Base-by-base conservation (phyloP, 345 rosid species). In the Camelina hispida region DNA sequence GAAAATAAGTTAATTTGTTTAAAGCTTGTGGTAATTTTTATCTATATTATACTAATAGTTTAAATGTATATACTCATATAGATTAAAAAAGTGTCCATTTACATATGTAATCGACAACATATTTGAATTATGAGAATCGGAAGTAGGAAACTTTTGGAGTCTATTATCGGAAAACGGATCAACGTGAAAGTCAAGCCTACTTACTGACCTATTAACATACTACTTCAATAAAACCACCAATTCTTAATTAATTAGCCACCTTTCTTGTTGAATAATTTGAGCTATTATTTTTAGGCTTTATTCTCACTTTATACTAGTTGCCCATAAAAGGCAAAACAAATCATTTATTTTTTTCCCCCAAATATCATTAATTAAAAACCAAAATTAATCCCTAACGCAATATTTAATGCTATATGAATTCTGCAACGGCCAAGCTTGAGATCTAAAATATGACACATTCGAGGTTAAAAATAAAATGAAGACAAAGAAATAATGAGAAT, bases 121-220 rank as follows among this genome's bases (percentile, higher is more conserved):
- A 68, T 75, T 61, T 59, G 63, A 68, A 75, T 42, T 11, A 44
- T 68, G 15, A 40, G 15, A 34, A 4, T 68, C 20, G 79, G 62
- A 60, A 59, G 35, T 53, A 50, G 25, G 68, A 68, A 75, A 43
- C 74, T 75, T 75, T 68, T 61, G 69, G 47, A 35, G 43, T 8
- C 57, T 76, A n/a, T 32, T 53, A 69, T 76, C 15, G 69, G 57
- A 53, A 62, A 52, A 69, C 30, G 74, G 35, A 53, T 70, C 66
- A 70, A 77, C 71, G 65, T 62, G 75, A 63, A 69, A 77, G 80
- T 77, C 80, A 70, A 69, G 80, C 75, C 75, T 69, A 77, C 66
- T 43, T 44, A 54, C 64, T 76, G 42, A 62, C 69, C 69, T 62
- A 72, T 50, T 53, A 25, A n/a, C 60, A n/a, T 32, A 47, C 14